Evolutionary conservation across 257 asterid species (phyloP).

Genomic region (Solanum pennellii): DNA sequence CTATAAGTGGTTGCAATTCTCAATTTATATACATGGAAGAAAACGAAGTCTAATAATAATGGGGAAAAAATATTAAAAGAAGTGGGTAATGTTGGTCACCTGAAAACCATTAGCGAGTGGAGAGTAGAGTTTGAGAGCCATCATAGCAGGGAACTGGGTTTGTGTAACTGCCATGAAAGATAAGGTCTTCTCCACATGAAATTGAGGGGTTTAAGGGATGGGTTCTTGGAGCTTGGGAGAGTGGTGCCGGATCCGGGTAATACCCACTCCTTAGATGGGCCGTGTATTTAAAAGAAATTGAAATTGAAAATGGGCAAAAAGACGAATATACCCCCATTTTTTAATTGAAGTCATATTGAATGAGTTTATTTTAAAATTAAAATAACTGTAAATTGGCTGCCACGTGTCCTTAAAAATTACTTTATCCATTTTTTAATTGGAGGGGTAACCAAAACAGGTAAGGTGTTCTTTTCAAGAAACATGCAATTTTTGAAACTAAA

Average conservation of each 20-base stretch:
- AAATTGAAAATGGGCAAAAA: neutral
- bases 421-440: no score
- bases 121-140: slow-evolving; percentile 50
- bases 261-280: neutral
- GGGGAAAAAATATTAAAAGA: neutral
- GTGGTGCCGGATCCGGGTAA: neutral
- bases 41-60: neutral
- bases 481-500: neutral
- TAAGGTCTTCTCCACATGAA: neutral
- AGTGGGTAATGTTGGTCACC: slow-evolving; percentile 12
- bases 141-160: neutral
- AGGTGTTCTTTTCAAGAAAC: neutral
- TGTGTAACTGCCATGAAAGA: neutral
- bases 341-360: no score
- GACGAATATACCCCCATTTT: neutral
- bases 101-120: slow-evolving; percentile 26
- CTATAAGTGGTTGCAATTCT: neutral
- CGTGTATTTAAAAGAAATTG: neutral
- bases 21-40: neutral
- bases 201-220: neutral
- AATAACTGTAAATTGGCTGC: neutral
- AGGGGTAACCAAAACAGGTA: neutral
- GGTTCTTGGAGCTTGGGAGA: neutral
- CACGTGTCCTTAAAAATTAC: neutral
- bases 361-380: no score